Evolutionary conservation across 257 asterid genomes (phyloP).

Genomic region (Solanum bukasovii): DNA sequence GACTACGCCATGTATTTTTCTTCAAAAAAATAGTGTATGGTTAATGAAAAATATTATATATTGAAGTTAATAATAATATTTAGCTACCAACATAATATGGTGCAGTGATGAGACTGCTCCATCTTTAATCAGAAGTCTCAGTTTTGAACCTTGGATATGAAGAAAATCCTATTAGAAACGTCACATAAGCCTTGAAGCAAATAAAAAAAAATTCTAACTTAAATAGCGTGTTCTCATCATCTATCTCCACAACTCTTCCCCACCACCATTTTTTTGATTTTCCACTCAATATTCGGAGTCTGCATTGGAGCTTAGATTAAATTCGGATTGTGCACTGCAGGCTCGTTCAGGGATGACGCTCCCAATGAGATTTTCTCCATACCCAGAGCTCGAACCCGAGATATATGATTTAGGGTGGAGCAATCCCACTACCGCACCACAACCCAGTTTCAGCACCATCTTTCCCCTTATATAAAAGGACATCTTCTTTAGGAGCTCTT

Average conservation of each 20-base stretch:
- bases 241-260: background rate
- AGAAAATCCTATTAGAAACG: too few relatives aligned
- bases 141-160: background rate
- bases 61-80: background rate
- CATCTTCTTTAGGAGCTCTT: background rate
- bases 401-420: accelerated
- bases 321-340: accelerated
- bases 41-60: background rate
- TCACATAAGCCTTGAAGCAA: background rate
- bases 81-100: background rate
- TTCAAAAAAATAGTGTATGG: background rate
- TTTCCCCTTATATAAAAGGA: background rate
- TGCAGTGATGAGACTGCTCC: too few relatives aligned
- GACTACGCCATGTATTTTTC: background rate
- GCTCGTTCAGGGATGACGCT: accelerated
- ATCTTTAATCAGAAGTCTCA: background rate
- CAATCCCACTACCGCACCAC: background rate
- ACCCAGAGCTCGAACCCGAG: accelerated
- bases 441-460: background rate
- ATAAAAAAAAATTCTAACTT: too few relatives aligned
- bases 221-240: background rate
- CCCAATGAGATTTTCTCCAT: accelerated
- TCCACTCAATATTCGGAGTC: too few relatives aligned
- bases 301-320: too few relatives aligned
- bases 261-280: background rate